Evolutionary conservation across 768 basidiomycete species (phyloP).

Genomic region (Lactarius sp.): DNA sequence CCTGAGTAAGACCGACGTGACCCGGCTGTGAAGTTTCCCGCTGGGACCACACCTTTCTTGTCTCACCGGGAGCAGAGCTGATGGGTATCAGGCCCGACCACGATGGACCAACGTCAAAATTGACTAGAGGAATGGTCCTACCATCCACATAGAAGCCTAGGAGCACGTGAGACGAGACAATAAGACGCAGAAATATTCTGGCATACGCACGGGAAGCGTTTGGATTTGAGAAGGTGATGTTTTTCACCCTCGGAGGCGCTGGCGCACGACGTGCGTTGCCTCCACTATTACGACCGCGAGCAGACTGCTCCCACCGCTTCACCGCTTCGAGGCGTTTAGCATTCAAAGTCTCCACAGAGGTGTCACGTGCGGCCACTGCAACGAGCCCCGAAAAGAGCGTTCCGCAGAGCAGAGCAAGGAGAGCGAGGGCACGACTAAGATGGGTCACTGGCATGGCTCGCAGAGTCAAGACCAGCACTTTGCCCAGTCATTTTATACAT

Average conservation of each 20-base stretch:
- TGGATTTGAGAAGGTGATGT: constrained; percentile 68
- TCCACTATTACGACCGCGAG: background rate
- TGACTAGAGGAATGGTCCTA: constrained; percentile 55
- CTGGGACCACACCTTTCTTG: constrained; percentile 49
- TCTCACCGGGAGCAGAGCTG: constrained; percentile 53
- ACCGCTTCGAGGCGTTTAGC: constrained; percentile 12
- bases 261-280: background rate
- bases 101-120: constrained; percentile 70
- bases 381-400: background rate
- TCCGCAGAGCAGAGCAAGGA: background rate
- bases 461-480: background rate
- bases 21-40: background rate
- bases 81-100: constrained; percentile 75
- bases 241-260: constrained; percentile 38
- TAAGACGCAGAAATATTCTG: background rate
- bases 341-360: background rate
- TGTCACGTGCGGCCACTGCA: background rate
- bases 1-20: background rate
- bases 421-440: background rate
- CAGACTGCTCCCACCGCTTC: constrained; percentile 9
- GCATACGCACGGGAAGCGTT: constrained; percentile 49
- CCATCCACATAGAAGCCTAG: constrained; percentile 71
- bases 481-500: constrained; percentile 1
- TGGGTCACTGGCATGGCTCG: background rate
- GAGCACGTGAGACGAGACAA: background rate